Base-by-base conservation (phyloP, 1,284 basidiomycete genomes). In the Tilletia walkeri region DNA sequence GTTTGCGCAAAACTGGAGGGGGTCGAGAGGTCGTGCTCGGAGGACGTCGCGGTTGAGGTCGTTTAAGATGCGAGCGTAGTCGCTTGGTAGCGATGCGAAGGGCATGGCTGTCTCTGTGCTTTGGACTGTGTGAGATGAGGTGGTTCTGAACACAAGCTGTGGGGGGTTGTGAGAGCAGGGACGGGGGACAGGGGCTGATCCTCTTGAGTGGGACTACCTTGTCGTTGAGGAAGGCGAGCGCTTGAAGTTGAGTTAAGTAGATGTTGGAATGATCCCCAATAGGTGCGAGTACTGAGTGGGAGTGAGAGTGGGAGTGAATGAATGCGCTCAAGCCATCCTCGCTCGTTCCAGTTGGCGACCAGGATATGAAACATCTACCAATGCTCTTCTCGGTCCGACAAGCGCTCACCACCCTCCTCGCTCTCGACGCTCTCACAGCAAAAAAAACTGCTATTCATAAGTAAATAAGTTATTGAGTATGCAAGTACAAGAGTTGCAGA, bases 1-100 rank as follows among this genome's bases (percentile, higher is more conserved):
- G 82, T 90, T 94, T 67, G 94, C 90, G 81, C 93, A 95, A 86
- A 93, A 97, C 85, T 97, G 95, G 67, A 96, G 89, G 3, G 91
- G 88, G 82, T 97, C 95, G 78, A 88, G 89, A 20, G 94, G 95
- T 80, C 93, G 91, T 18, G 90, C 91, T 74, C 92, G 89, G 50
- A 91, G 87, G 65, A 89, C 89, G 84, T 96, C 95, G 80, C 92
- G 89, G 76, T 92, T 91, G 73, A 97, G 88, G 80, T 97, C 93
- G 76, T 88, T 89, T 78, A 97, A 88, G 76, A 97, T 65, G 59
- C 72, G 79, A 75, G 67, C 72, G 71, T 67, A 84, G 76, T 20
- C 82, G 78, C 73, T 66, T 12, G 75, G 82, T 75, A 67, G 80
- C 69, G 72, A 34, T 36, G 65, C 12, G 24, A 66, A 38, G 9